Evolutionary conservation across 2,329 filamentous ascomycete species (phyloP).

Genomic region (Talaromyces islandicus): DNA sequence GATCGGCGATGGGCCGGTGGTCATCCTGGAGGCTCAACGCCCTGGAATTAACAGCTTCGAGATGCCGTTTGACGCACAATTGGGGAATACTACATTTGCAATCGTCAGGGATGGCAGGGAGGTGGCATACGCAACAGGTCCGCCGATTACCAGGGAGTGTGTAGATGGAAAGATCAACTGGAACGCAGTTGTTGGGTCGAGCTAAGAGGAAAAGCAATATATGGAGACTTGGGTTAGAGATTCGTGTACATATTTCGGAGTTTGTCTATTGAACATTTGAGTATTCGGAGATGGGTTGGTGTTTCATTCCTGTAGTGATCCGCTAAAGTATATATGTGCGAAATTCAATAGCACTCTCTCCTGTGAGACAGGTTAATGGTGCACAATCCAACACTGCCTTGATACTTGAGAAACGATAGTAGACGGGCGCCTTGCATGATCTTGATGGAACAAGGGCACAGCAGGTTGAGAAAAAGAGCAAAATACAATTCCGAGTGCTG

Average conservation of each 20-base stretch:
- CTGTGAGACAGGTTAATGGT: neutral
- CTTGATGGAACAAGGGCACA: neutral
- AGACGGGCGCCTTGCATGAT: neutral
- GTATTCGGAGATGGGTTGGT: neutral
- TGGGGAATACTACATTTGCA: conserved; percentile 21
- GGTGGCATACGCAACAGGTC: conserved; percentile 19
- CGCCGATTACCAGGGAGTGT: conserved; percentile 23
- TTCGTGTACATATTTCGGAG: neutral
- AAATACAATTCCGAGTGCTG: neutral
- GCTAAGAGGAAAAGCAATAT: conserved; percentile 4
- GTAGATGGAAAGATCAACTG: conserved; percentile 25
- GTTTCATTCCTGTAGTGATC: neutral
- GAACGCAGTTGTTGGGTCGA: conserved; percentile 33
- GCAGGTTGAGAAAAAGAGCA: neutral
- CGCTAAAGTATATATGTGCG: neutral
- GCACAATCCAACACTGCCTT: neutral
- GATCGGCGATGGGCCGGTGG: conserved; percentile 20
- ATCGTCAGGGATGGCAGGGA: conserved; percentile 19
- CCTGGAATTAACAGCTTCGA: conserved; percentile 27
- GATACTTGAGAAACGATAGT: neutral
- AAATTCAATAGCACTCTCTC: neutral
- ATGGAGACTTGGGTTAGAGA: neutral
- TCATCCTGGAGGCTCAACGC: conserved; percentile 15
- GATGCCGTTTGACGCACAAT: conserved; percentile 25
- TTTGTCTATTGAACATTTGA: neutral